These are phyloP conservation scores for Lasiosphaeria miniovina DNA, from an alignment of 495 filamentous ascomycete species.

Conservation along the genomic window DNA sequence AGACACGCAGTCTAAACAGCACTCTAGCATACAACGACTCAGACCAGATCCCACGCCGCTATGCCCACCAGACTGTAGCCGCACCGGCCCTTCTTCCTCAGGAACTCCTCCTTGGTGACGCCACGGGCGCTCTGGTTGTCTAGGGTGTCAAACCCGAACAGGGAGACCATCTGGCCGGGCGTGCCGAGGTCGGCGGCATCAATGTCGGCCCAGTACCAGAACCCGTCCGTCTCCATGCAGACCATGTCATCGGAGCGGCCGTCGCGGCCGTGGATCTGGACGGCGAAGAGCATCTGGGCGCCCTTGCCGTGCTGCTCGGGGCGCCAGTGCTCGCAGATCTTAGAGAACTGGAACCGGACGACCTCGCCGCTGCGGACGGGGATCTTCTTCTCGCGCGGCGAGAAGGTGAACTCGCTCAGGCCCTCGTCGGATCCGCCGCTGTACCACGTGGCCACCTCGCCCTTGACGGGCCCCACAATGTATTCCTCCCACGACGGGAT, in stretches of 20 bases:
- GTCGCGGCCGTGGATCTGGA: conserved; percentile 63
- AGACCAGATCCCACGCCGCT: conserved; percentile 69
- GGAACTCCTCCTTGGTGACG: conserved; percentile 63
- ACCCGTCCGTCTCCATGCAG: conserved; percentile 61
- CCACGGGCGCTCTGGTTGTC: conserved; percentile 65
- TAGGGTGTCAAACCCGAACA: conserved; percentile 62
- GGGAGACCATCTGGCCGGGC: conserved; percentile 61
- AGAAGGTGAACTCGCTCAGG: conserved; percentile 59
- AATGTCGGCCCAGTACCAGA: conserved; percentile 74
- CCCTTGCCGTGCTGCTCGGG: conserved; percentile 60
- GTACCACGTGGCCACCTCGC: conserved; percentile 50
- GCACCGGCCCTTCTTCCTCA: conserved; percentile 53
- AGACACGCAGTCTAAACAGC: too few species aligned
- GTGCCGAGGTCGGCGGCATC: conserved; percentile 60
- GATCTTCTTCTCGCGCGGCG: conserved; percentile 57
- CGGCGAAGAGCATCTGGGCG: conserved; percentile 60
- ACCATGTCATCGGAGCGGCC: conserved; percentile 66
- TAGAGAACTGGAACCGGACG: conserved; percentile 70
- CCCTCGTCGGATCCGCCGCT: conserved; percentile 56
- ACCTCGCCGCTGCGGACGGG: conserved; percentile 46
- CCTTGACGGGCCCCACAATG: conserved; percentile 47
- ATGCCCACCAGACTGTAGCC: conserved; percentile 62
- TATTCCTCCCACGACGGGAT: conserved; percentile 75
- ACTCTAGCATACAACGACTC: not conserved
- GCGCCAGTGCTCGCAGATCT: conserved; percentile 77